A percentile compares a stretch with the other conserved stretches of the same genome.
These are phyloP conservation scores for Sugiyamaella americana DNA, from an alignment of 805 yeast species.

Conservation along the genomic window DNA sequence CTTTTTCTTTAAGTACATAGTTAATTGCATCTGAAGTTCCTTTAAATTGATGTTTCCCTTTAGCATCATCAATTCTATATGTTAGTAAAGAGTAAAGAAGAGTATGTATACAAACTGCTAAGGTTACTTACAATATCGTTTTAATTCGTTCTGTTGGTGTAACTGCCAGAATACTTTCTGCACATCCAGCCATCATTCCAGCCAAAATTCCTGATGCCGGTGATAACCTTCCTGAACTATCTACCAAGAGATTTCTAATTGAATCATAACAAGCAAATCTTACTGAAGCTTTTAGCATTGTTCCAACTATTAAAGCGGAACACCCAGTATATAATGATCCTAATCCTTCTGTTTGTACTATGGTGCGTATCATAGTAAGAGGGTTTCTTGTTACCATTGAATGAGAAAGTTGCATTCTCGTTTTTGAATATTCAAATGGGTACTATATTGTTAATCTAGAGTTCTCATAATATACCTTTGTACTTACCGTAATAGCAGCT, in stretches of 20 bases:
- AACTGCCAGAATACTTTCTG: conserved; percentile 74
- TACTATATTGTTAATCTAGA: not conserved
- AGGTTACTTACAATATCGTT: conserved; percentile 46
- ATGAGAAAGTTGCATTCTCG: conserved; percentile 2
- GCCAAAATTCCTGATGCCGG: conserved; percentile 81
- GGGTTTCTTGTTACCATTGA: not conserved
- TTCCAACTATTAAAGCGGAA: conserved; percentile 82
- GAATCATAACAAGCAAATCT: conserved; percentile 75
- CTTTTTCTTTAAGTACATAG: not conserved
- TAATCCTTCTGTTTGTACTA: conserved; percentile 48
- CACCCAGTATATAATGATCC: conserved; percentile 43
- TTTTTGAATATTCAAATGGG: conserved; percentile 2
- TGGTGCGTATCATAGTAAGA: conserved; percentile 51
- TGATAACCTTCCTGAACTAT: conserved; percentile 66
- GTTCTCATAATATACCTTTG: not conserved
- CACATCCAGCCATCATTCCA: conserved; percentile 77
- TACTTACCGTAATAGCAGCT: too few species aligned
- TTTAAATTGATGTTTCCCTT: conserved; percentile 42
- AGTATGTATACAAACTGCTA: too few species aligned
- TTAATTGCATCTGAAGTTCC: conserved; percentile 50
- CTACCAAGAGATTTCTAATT: conserved; percentile 59
- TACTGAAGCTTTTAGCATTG: conserved; percentile 76
- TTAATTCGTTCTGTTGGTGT: conserved; percentile 85
- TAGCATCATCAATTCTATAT: conserved; percentile 55
- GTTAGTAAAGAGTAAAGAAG: not conserved